Evolutionary conservation across 2,329 filamentous ascomycete species (phyloP).

Genomic region (Fusarium virguliforme): DNA sequence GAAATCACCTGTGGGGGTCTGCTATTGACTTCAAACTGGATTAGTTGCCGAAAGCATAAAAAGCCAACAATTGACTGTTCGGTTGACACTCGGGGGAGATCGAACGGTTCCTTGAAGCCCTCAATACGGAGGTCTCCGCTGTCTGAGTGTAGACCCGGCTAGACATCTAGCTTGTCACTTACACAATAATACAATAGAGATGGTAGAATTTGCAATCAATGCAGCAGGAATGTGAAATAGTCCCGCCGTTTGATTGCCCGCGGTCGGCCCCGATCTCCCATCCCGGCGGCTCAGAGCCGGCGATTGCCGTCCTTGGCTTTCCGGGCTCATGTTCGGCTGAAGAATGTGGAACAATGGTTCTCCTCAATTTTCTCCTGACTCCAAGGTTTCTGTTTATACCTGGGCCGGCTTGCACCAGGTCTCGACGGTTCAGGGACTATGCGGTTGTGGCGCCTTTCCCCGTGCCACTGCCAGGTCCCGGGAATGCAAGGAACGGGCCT

Average conservation of each 20-base stretch:
- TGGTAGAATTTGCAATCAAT: background rate
- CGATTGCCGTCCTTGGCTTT: background rate
- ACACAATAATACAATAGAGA: background rate
- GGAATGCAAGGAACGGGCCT: constrained; percentile 10
- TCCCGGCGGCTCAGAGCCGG: background rate
- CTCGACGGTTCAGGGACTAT: constrained; percentile 5
- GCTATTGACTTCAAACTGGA: no score
- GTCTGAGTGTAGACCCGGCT: background rate
- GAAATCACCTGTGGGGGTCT: no score
- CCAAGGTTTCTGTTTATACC: background rate
- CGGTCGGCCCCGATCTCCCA: background rate
- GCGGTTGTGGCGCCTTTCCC: constrained; percentile 10
- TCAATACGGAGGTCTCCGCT: background rate
- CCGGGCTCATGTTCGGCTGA: background rate
- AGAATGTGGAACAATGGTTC: constrained; percentile 1
- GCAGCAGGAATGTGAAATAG: background rate
- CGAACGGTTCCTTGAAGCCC: background rate
- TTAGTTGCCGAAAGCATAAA: background rate
- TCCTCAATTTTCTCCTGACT: background rate
- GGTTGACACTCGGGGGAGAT: background rate
- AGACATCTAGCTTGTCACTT: background rate
- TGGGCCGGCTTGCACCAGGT: background rate
- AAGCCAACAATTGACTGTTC: background rate
- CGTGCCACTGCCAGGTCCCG: constrained; percentile 10
- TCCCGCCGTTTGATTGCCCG: background rate